Percentiles rank a stretch among this genome's conserved stretches.
Conservation (phyloP, 148 eudicot species). For the Cornus controversa region DNA sequence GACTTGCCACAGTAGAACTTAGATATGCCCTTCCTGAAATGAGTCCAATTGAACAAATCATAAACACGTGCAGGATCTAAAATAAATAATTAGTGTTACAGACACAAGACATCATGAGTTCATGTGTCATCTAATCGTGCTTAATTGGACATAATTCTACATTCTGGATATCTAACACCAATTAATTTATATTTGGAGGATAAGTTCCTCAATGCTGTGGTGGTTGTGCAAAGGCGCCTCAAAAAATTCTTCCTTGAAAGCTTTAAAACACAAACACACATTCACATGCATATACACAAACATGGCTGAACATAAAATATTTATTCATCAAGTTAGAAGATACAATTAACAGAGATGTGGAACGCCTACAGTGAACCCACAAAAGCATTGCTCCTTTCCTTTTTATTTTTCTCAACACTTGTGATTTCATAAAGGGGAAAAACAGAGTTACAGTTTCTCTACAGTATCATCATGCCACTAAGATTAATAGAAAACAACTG, state of each 20-base stretch:
- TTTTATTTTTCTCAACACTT: no score
- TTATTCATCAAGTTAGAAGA: not conserved
- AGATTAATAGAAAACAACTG: no score
- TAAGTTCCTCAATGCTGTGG: not conserved
- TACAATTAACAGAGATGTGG: not conserved
- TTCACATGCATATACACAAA: not conserved
- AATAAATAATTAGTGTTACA: not conserved
- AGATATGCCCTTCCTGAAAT: slow-evolving; percentile 59
- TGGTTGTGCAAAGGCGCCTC: not conserved
- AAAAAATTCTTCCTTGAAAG: not conserved
- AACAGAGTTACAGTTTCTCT: no score
- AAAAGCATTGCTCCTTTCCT: no score
- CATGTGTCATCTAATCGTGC: not conserved
- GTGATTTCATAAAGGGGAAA: no score
- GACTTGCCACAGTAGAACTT: slow-evolving; percentile 64
- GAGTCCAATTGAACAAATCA: not conserved
- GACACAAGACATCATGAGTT: not conserved
- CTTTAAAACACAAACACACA: not conserved
- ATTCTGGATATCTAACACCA: no score
- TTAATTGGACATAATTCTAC: not conserved
- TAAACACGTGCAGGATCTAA: not conserved
- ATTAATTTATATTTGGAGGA: not conserved
- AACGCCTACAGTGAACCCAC: not conserved
- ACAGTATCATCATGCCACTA: no score
- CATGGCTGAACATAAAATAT: not conserved